These are phyloP conservation scores for Penicillium diatomitis DNA, from an alignment of 495 filamentous ascomycete species.

Conservation along the genomic window DNA sequence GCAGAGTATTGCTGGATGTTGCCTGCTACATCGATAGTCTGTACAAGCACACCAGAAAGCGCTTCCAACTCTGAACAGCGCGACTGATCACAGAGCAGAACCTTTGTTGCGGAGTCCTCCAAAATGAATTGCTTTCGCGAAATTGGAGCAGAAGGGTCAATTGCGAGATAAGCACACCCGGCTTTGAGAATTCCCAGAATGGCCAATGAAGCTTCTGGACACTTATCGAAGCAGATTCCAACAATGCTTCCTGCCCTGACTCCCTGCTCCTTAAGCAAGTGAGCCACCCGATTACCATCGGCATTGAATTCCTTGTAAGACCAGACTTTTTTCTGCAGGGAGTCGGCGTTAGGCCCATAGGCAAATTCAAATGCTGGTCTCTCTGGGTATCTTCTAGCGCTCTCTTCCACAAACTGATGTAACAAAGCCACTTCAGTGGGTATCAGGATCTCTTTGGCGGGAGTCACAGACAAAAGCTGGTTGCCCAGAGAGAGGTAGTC, in stretches of 20 bases:
- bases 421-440: slow-evolving; percentile 17
- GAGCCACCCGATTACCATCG: slow-evolving; percentile 30
- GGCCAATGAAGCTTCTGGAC: slow-evolving; percentile 32
- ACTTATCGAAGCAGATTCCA: slow-evolving; percentile 36
- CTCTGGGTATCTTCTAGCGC: slow-evolving; percentile 25
- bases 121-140: slow-evolving; percentile 37
- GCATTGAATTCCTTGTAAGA: slow-evolving; percentile 27
- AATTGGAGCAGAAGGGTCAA: slow-evolving; percentile 34
- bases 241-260: slow-evolving; percentile 25
- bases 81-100: slow-evolving; percentile 16
- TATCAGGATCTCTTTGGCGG: slow-evolving; percentile 39
- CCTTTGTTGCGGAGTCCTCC: slow-evolving; percentile 21
- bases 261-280: slow-evolving; percentile 26
- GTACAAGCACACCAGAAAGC: slow-evolving; percentile 16
- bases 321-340: slow-evolving; percentile 27
- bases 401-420: slow-evolving; percentile 37
- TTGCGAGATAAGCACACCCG: slow-evolving; percentile 73
- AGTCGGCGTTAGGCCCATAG: slow-evolving; percentile 15
- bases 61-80: slow-evolving; percentile 6
- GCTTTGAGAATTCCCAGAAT: slow-evolving; percentile 38
- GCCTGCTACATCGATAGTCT: slow-evolving; percentile 25
- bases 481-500: slow-evolving; percentile 12
- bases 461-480: slow-evolving; percentile 23
- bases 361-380: slow-evolving; percentile 37
- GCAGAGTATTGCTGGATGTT: slow-evolving; percentile 14